Conservation (phyloP, 2,329 filamentous ascomycete genomes). For the Calonectria honghensis region DNA sequence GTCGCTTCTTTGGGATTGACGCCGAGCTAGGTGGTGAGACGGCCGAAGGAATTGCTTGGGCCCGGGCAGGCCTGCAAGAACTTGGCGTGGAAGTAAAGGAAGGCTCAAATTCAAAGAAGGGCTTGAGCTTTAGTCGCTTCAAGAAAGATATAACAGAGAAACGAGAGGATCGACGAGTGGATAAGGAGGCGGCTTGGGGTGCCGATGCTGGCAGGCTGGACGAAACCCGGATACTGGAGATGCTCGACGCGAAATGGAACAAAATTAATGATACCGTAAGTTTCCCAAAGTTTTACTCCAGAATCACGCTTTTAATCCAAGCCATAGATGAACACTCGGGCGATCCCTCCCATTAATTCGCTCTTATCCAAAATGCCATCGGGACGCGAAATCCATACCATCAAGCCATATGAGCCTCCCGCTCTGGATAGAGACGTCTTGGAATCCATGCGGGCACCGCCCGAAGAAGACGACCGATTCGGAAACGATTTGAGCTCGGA, state of each 20-base stretch:
- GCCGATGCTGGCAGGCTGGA: slow-evolving; percentile 89
- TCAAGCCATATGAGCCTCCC: slow-evolving; percentile 81
- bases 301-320: slow-evolving; percentile 38
- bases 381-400: slow-evolving; percentile 87
- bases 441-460: slow-evolving; percentile 72
- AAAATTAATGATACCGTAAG: slow-evolving; percentile 94
- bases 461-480: slow-evolving; percentile 59
- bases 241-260: slow-evolving; percentile 91
- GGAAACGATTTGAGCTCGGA: slow-evolving; percentile 62
- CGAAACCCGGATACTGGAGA: slow-evolving; percentile 88
- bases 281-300: fast-evolving
- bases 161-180: slow-evolving; percentile 85
- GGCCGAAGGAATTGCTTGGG: slow-evolving; percentile 91
- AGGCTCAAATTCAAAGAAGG: slow-evolving; percentile 65
- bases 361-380: slow-evolving; percentile 88
- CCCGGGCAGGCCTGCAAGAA: slow-evolving; percentile 84
- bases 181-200: slow-evolving; percentile 84
- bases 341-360: slow-evolving; percentile 81
- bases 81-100: slow-evolving; percentile 77
- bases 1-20: slow-evolving; percentile 92
- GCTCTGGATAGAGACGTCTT: slow-evolving; percentile 79
- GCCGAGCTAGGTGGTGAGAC: slow-evolving; percentile 88
- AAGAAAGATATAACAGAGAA: slow-evolving; percentile 86
- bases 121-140: slow-evolving; percentile 76
- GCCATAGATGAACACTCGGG: slow-evolving; percentile 84